Evolutionary conservation across 164 flowering plant genomes (phyloP).

Genomic region (Umbilicus rupestris): DNA sequence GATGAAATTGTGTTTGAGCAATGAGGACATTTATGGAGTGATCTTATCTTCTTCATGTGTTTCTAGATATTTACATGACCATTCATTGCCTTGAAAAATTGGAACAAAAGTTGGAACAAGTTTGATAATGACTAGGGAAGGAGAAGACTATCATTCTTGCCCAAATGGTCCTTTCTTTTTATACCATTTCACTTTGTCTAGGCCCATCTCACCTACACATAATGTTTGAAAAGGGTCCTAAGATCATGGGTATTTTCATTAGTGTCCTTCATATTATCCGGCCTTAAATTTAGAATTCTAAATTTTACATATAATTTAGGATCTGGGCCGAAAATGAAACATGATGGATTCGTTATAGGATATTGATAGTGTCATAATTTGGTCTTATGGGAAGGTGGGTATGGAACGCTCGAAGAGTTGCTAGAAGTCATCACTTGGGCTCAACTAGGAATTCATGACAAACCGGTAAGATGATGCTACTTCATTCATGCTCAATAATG

Average conservation of each 20-base stretch:
- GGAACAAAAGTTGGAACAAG: neutral
- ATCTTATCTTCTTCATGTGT: neutral
- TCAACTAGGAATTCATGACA: neutral
- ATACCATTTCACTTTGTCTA: neutral
- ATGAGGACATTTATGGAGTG: neutral
- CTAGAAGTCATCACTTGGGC: constrained; percentile 3
- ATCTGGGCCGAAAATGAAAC: no score
- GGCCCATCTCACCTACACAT: neutral
- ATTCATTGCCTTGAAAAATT: neutral
- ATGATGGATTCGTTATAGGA: no score
- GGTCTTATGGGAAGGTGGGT: neutral
- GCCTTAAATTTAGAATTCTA: no score
- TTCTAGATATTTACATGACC: neutral
- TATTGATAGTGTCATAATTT: no score
- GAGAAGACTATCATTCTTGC: neutral
- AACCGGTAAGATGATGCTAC: neutral
- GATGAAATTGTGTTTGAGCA: neutral
- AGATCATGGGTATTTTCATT: neutral
- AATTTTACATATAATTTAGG: no score
- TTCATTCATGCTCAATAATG: neutral
- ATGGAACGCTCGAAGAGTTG: neutral
- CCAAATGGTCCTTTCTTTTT: neutral
- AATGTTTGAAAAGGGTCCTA: neutral
- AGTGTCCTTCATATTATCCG: neutral
- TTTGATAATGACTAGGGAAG: neutral